Conservation (phyloP, 2,329 filamentous ascomycete species). For the Xylaria sp. region DNA sequence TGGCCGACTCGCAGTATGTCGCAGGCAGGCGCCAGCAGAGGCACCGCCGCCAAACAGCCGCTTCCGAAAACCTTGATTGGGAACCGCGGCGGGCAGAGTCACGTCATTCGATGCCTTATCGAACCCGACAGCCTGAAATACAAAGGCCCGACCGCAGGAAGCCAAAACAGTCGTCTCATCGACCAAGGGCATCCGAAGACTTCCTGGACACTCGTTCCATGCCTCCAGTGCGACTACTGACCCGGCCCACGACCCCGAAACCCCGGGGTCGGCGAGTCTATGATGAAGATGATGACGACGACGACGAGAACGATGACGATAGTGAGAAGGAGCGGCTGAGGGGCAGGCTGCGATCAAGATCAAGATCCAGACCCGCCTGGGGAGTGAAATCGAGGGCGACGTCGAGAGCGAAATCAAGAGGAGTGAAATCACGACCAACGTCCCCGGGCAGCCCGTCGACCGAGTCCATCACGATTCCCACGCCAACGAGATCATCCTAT, state of each 20-base stretch:
- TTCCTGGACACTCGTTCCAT: slow-evolving; percentile 42
- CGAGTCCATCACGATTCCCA: slow-evolving; percentile 37
- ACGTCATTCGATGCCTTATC: slow-evolving; percentile 51
- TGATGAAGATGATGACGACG: slow-evolving; percentile 39
- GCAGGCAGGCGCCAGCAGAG: slow-evolving; percentile 46
- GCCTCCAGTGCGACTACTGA: slow-evolving; percentile 45
- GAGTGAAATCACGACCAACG: slow-evolving; percentile 40
- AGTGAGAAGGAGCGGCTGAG: slow-evolving; percentile 43
- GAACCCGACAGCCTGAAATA: slow-evolving; percentile 48
- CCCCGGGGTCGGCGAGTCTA: slow-evolving; percentile 41
- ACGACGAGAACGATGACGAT: slow-evolving; percentile 31
- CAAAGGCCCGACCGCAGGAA: slow-evolving; percentile 47
- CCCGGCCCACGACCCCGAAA: slow-evolving; percentile 41
- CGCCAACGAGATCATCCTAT: slow-evolving; percentile 50
- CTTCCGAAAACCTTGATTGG: slow-evolving; percentile 48
- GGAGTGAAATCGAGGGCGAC: slow-evolving; percentile 25
- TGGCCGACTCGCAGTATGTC: slow-evolving; percentile 47
- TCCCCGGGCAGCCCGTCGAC: slow-evolving; percentile 29
- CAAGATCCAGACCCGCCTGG: slow-evolving; percentile 36
- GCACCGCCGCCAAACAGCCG: slow-evolving; percentile 45
- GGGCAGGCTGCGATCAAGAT: slow-evolving; percentile 43
- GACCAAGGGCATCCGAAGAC: slow-evolving; percentile 44
- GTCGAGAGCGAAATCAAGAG: slow-evolving; percentile 28
- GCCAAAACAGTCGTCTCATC: slow-evolving; percentile 43
- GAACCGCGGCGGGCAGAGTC: slow-evolving; percentile 42